These are phyloP conservation scores for Nigrospora osmanthi DNA, from an alignment of 2,329 filamentous ascomycete species.

Conservation along the genomic window DNA sequence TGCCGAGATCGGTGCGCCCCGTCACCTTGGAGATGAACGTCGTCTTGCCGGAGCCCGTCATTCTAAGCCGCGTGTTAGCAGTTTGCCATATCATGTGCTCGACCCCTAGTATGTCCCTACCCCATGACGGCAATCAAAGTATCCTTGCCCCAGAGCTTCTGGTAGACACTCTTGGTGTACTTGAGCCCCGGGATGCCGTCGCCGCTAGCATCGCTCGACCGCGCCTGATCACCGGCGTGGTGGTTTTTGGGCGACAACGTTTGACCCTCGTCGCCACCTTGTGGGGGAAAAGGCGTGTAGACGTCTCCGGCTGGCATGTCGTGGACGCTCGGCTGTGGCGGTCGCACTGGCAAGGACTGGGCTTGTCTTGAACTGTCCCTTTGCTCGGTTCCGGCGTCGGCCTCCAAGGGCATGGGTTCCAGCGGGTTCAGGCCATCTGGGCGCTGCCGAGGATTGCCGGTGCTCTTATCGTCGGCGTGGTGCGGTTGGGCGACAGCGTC, in stretches of 20 bases:
- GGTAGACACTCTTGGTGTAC: not conserved
- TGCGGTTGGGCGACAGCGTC: not conserved
- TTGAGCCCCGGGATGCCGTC: not conserved
- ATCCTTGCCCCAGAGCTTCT: conserved; percentile 2
- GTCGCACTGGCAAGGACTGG: not conserved
- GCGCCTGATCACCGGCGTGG: no score
- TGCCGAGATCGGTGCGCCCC: conserved; percentile 18
- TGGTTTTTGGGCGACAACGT: no score
- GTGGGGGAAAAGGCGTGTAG: no score
- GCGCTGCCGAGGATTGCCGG: no score
- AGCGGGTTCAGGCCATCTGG: no score
- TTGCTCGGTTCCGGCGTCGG: not conserved
- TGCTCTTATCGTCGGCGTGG: not conserved
- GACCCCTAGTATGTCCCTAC: not conserved
- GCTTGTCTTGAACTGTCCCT: not conserved
- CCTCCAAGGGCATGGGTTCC: no score
- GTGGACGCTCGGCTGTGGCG: not conserved
- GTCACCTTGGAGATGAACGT: conserved; percentile 27
- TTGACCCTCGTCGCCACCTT: no score
- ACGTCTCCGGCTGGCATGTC: no score
- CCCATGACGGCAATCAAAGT: conserved; percentile 1
- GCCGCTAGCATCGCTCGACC: not conserved
- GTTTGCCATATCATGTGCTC: no score
- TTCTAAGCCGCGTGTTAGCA: conserved; percentile 4
- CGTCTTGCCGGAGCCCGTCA: conserved; percentile 28